Base-by-base conservation (phyloP, 192 early-diverging fungal genomes). In the Dissophora globulifera region DNA sequence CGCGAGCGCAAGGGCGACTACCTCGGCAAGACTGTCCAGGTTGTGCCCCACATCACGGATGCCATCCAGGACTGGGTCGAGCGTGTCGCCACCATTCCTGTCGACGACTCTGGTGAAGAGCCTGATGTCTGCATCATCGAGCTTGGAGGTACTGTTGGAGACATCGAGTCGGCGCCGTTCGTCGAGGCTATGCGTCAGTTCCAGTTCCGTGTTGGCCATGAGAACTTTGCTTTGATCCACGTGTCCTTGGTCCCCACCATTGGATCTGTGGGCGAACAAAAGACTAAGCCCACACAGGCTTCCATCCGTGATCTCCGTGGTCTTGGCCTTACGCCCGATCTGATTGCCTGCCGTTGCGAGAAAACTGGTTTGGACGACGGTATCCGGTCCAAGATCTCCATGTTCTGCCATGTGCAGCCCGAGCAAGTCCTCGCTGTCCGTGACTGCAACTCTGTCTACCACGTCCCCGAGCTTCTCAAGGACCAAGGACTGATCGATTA, bases 101-200 rank as follows among this genome's bases (percentile, higher is more conserved):
- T 97, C 9, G 93, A 95, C 46, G 88, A 93, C 33, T 78, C 80
- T 70, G 93, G 89, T 17, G 79, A 89, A 67, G 86, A 84, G 58
- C 97, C 97, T 42, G 96, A 98, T 81, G 93, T 98, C 31, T 99
- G 97, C 84, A 98, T 99, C 51, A 91, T 99, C 58, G 97, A 99
- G 69, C 59, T 99, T 33, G 96, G 97, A 72, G 97, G 97, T 51
- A 98, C 96, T 45, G 96, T 99, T 16, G 97, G 97, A 69, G 97
- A 99, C 72, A 98, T 99, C 68, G 97, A 99, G 81, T 96, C 94
- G 20, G 96, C 96, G 47, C 97, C 96, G n/a, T 99, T 98, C 68
- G 91, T 98, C 61, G 97, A 99, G 83, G 97, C 97, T 26, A 96
- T 99, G 93, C 93, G 97, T 59, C 97, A 99, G 82, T 99, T 99